These are phyloP conservation scores for Curvularia sp. DNA, from an alignment of 2,329 filamentous ascomycete genomes.

Conservation along the genomic window DNA sequence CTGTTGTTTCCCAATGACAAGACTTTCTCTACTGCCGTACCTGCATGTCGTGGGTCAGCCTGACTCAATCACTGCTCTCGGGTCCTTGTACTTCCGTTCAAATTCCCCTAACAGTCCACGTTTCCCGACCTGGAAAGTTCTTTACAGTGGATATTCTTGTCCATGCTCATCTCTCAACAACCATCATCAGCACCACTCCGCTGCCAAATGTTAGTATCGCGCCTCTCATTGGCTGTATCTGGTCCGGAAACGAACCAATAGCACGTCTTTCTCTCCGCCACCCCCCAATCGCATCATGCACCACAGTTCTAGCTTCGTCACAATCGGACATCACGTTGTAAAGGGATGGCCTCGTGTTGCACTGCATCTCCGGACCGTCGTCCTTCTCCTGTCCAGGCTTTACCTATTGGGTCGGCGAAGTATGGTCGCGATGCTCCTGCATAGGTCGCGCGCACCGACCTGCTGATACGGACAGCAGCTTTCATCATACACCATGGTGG, in stretches of 20 bases:
- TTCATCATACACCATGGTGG: conserved; percentile 14
- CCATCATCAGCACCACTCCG: conserved; percentile 17
- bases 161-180: conserved; percentile 19
- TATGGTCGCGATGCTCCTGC: conserved; percentile 27
- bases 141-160: conserved; percentile 34
- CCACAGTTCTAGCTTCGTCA: conserved; percentile 27
- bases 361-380: conserved; percentile 16
- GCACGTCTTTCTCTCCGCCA: conserved; percentile 28
- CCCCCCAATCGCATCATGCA: conserved; percentile 35
- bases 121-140: conserved; percentile 21
- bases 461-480: conserved; percentile 37
- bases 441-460: conserved; percentile 26
- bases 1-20: neutral
- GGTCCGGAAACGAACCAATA: conserved; percentile 37
- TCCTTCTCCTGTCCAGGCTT: conserved; percentile 20
- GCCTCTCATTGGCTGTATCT: conserved; percentile 37
- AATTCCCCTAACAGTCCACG: neutral
- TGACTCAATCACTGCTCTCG: neutral
- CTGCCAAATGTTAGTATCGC: conserved; percentile 19
- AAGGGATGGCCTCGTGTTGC: conserved; percentile 21
- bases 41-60: neutral
- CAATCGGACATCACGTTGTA: conserved; percentile 17
- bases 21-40: neutral
- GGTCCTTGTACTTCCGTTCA: neutral
- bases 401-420: conserved; percentile 27